Percentiles rank a stretch among this genome's conserved stretches.
Conservation (phyloP, 2,329 filamentous ascomycete species). For the Pseudopyricularia javanii region DNA sequence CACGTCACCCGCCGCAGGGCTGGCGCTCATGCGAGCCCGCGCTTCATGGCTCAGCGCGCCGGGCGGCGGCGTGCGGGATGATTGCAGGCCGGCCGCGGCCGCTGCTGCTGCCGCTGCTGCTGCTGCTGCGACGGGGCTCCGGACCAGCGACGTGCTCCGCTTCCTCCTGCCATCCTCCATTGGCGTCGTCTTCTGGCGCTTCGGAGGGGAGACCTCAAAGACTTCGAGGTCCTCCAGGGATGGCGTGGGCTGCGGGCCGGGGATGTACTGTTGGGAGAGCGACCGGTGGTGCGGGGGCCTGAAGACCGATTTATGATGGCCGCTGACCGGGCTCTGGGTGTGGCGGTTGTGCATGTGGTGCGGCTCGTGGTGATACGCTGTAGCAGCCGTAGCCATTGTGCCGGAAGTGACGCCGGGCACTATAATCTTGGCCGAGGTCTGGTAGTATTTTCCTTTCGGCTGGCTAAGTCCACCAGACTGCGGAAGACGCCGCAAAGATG, state of each 20-base stretch:
- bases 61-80: neutral
- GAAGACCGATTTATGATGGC: constrained; percentile 8
- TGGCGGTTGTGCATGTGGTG: neutral
- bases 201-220: constrained; percentile 13
- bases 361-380: constrained; percentile 20
- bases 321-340: constrained; percentile 3
- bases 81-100: neutral
- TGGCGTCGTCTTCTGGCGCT: constrained; percentile 15
- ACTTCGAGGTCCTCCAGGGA: constrained; percentile 14
- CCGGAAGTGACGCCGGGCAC: constrained; percentile 21
- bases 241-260: constrained; percentile 15
- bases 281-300: constrained; percentile 10
- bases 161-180: constrained; percentile 5
- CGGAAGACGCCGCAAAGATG: neutral
- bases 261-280: neutral
- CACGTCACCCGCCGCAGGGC: neutral
- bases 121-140: too few relatives aligned
- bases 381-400: constrained; percentile 20
- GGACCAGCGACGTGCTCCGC: constrained; percentile 5
- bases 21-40: neutral
- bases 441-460: constrained; percentile 23
- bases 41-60: neutral
- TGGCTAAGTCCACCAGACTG: neutral
- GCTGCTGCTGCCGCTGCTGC: neutral
- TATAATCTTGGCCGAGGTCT: constrained; percentile 16